Percentiles rank a stretch among this genome's conserved stretches.
These are phyloP conservation scores for Sporobolus alterniflorus DNA, from an alignment of 202 grass and related monocot species.

Conservation along the genomic window DNA sequence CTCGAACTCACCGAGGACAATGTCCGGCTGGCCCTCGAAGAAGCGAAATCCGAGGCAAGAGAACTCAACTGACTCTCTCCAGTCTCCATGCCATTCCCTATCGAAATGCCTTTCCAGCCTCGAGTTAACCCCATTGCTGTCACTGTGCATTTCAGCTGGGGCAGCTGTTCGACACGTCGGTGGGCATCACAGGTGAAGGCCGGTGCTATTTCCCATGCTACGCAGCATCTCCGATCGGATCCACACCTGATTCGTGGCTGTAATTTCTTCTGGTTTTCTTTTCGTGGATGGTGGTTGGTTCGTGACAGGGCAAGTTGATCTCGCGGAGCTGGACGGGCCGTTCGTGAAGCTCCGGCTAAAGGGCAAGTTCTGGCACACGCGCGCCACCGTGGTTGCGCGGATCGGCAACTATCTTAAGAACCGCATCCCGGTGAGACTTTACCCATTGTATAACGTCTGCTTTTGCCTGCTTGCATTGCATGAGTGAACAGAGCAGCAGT, in stretches of 20 bases:
- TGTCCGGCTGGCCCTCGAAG: constrained; percentile 62
- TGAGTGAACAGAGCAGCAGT: not conserved
- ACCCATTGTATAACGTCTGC: not conserved
- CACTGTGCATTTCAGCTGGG: constrained; percentile 55
- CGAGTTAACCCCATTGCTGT: constrained; percentile 23
- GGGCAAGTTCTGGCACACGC: constrained; percentile 88
- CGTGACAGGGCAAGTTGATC: constrained; percentile 70
- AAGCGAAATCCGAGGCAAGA: constrained; percentile 76
- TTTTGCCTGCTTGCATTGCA: not conserved
- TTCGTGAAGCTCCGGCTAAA: constrained; percentile 90
- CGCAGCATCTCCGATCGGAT: not conserved
- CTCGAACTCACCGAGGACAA: constrained; percentile 97
- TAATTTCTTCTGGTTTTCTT: not conserved
- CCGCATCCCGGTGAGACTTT: constrained; percentile 70
- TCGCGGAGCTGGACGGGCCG: constrained; percentile 89
- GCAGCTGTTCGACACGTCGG: constrained; percentile 85
- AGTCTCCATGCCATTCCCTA: not conserved
- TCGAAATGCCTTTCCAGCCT: constrained; percentile 1
- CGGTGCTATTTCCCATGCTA: not conserved
- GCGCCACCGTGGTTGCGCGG: constrained; percentile 66
- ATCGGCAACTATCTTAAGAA: constrained; percentile 96
- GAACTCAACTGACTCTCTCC: not conserved
- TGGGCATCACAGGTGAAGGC: constrained; percentile 82
- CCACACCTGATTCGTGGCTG: not conserved
- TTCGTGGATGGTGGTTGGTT: not conserved